Evolutionary conservation across 169 alveolate genomes (phyloP).

Genomic region (Perkinsus chesapeaki): DNA sequence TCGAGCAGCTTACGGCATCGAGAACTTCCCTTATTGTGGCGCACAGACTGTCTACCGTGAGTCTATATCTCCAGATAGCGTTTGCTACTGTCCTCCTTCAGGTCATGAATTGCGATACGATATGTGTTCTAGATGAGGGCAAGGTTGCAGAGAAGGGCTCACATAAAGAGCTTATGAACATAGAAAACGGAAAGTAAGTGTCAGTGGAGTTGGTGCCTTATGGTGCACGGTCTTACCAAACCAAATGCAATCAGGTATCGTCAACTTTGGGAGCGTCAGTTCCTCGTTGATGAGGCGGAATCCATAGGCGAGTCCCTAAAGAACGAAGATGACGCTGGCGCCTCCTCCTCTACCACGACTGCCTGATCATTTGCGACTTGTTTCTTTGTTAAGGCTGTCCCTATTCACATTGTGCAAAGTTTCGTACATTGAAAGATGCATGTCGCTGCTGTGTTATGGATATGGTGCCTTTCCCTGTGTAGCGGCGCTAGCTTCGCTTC

Average conservation of each 20-base stretch:
- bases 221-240: too few species aligned
- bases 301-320: background rate
- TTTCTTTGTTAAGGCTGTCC: background rate
- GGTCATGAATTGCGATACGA: background rate
- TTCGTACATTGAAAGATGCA: too few species aligned
- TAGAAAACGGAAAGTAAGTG: background rate
- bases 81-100: background rate
- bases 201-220: background rate
- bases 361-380: background rate
- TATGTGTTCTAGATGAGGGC: background rate
- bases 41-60: slow-evolving; percentile 68
- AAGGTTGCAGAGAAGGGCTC: slow-evolving; percentile 1
- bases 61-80: background rate
- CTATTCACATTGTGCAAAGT: background rate
- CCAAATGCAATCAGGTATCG: background rate
- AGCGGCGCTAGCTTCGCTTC: background rate
- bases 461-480: background rate
- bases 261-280: background rate
- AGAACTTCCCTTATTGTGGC: slow-evolving; percentile 71
- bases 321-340: background rate
- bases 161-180: background rate
- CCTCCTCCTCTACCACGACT: background rate
- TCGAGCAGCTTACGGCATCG: slow-evolving; percentile 39
- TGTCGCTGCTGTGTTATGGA: too few species aligned
- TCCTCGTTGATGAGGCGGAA: background rate